Conservation (phyloP, 495 filamentous ascomycete species). For the Daldinia vernicosa region DNA sequence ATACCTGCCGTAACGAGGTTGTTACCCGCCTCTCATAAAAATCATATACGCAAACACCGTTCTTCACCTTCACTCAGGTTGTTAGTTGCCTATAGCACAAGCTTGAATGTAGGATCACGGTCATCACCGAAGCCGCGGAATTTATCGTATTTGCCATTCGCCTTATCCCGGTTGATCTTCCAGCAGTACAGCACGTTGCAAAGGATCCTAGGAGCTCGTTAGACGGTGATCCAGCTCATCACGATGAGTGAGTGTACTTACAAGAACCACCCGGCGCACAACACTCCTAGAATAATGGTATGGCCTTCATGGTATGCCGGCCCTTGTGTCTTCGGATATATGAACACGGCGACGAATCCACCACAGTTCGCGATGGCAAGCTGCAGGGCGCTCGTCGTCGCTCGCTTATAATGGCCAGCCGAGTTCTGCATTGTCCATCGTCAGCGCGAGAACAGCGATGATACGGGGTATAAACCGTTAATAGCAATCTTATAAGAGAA, state of each 20-base stretch:
- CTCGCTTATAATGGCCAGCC: conserved; percentile 57
- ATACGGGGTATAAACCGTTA: neutral
- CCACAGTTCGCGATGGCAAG: conserved; percentile 61
- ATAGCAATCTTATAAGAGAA: neutral
- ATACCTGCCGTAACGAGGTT: conserved; percentile 5
- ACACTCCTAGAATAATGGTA: conserved; percentile 64
- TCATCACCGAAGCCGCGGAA: conserved; percentile 70
- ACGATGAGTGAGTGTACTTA: conserved; percentile 51
- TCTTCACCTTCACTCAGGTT: neutral
- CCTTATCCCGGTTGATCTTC: conserved; percentile 74
- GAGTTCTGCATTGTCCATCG: conserved; percentile 46
- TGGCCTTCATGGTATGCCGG: conserved; percentile 63
- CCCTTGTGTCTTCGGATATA: conserved; percentile 63
- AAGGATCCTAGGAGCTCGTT: conserved; percentile 59
- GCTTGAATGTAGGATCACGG: conserved; percentile 69
- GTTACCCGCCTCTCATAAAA: neutral
- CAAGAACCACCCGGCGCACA: conserved; percentile 71
- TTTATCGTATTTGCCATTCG: conserved; percentile 66
- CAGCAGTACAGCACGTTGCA: conserved; percentile 70
- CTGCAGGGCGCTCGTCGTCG: conserved; percentile 56
- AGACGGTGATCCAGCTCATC: conserved; percentile 5
- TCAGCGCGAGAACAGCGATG: conserved; percentile 3
- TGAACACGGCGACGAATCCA: conserved; percentile 65
- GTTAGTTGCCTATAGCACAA: conserved; percentile 61
- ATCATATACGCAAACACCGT: neutral